Evolutionary conservation across 2,329 filamentous ascomycete species (phyloP), one percentile per base, ranked within the genome.

Genomic region (Myriangium duriaei): DNA sequence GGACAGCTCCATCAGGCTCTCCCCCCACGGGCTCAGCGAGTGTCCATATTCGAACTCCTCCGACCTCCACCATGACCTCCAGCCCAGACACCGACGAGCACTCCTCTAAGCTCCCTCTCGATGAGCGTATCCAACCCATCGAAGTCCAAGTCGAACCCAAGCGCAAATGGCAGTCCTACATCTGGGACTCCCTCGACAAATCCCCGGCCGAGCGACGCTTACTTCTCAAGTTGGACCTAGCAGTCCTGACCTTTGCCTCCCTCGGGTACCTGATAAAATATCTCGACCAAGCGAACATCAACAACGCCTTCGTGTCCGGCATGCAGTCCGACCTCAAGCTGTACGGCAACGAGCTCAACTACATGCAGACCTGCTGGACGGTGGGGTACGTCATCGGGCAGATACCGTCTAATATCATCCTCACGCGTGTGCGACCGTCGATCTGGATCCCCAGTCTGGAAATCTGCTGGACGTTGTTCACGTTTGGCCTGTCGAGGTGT

Each of bases 341-440:
- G 13, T 64, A 67, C 32, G 61, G 63, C 1, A 74, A 75, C 44
- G 57, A 76, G 39, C 57, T 74, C 19, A 73, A 74, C 37, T 68
- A 67, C 37, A 67, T 69, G 55, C 60, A 72, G 35, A 67, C 71
- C 0, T 66, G 63, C 17, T 79, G 73, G 62, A 76, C 70, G 0
- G 63, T 72, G 1, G 74, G 74, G 6, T 79, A 79, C 45, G 68
- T 73, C 0, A 59, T 78, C 34, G 66, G 65, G 3, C 57, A 69
- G 39, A 60, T 71, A 10, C 67, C 67, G 1, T 65, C 59, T 32
- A 71, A 72, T 41, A 57, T 73, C 7, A 54, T 71, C 5, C 52
- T 73, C 4, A 72, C 67, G 2, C 58, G 61, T 7, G 48, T 70
- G 11, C 58, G 60, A 6, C 65, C 67, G 2, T 56, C 58, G 11